These are phyloP conservation scores for Wickerhamiella allomyrinae DNA, from an alignment of 805 yeast species.

Conservation along the genomic window DNA sequence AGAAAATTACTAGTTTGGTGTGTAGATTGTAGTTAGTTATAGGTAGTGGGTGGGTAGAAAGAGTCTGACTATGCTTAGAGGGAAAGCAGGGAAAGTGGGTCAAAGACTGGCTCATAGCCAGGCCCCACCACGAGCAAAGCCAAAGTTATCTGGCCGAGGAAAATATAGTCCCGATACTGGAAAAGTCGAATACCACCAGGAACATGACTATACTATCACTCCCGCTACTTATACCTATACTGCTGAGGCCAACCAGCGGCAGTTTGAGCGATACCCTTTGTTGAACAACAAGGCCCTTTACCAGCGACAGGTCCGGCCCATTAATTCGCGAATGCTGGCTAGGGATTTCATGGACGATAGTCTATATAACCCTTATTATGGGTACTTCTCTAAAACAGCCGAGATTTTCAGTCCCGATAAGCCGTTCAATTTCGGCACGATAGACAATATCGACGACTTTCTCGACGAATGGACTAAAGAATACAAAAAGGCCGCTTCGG, in stretches of 20 bases:
- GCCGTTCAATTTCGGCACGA: slow-evolving; percentile 47
- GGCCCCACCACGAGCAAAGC: background rate
- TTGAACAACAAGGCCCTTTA: slow-evolving; percentile 28
- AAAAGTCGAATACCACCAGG: slow-evolving; percentile 12
- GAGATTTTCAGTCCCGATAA: slow-evolving; percentile 55
- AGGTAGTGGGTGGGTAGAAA: too few species aligned
- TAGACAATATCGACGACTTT: slow-evolving; percentile 54
- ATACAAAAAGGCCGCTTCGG: slow-evolving; percentile 24
- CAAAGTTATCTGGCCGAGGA: slow-evolving; percentile 1
- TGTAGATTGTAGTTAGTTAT: too few species aligned
- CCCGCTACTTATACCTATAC: slow-evolving; percentile 25
- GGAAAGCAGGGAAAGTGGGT: too few species aligned
- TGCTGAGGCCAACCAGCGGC: slow-evolving; percentile 24
- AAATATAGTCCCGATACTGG: background rate
- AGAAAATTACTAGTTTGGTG: too few species aligned
- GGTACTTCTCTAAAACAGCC: slow-evolving; percentile 67
- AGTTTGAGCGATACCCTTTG: slow-evolving; percentile 33
- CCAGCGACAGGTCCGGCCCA: slow-evolving; percentile 36
- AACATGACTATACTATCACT: slow-evolving; percentile 24
- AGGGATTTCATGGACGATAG: slow-evolving; percentile 78
- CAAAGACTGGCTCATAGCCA: background rate
- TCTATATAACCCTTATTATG: slow-evolving; percentile 66
- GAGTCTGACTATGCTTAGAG: too few species aligned
- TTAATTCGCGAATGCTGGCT: slow-evolving; percentile 50
- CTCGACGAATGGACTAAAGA: slow-evolving; percentile 52